Evolutionary conservation across 2,329 filamentous ascomycete genomes (phyloP), one percentile per base, ranked within the genome.

Genomic region (Lachnum nothofagi): DNA sequence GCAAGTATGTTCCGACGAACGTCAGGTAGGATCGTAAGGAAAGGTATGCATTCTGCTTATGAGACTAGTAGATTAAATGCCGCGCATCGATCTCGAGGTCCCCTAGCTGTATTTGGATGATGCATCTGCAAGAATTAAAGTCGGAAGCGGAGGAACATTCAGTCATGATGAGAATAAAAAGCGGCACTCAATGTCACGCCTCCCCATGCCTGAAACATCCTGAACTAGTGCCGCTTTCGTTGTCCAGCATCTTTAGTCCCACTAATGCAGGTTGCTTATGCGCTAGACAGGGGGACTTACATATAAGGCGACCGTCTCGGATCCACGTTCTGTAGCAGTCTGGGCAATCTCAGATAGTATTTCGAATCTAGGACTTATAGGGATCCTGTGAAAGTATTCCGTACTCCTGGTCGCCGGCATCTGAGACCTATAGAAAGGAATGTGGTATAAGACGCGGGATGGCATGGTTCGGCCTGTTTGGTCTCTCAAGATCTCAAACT

Each of bases 11-110:
- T n/a, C n/a, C n/a, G n/a, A n/a, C n/a, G n/a, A 29, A 10, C 14
- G n/a, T 19, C 10, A 17, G 22, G 20, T 7, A 10, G 17, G 42
- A 20, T 33, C 19, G 9, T 22, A 29, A 9, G 24, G 20, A 37
- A 19, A 33, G 25, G 39, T 44, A 49, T 49, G 46, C 40, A 39
- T 27, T 40, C 25, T 44, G 46, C 46, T 49, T 49, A 49, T 37
- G 41, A 17, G 24, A 23, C 35, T 42, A 27, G 27, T 16, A 31
- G 39, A 37, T n/a, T 6, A 40, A 10, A 23, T 40, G 20, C 19
- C 9, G 14, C 19, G 16, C 37, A 12, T 16, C 16, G 22, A 23
- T n/a, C 20, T 12, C 20, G n/a, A 22, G 24, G 22, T 22, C 33
- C 10, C 33, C 17, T 9, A 37, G 17, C 3, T 17, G 33, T n/a